A percentile compares a stretch with the other conserved stretches of the same genome.
Evolutionary conservation across 108 stramenopile species (phyloP).

Genomic region (Cyclotella choctawhatcheeana): DNA sequence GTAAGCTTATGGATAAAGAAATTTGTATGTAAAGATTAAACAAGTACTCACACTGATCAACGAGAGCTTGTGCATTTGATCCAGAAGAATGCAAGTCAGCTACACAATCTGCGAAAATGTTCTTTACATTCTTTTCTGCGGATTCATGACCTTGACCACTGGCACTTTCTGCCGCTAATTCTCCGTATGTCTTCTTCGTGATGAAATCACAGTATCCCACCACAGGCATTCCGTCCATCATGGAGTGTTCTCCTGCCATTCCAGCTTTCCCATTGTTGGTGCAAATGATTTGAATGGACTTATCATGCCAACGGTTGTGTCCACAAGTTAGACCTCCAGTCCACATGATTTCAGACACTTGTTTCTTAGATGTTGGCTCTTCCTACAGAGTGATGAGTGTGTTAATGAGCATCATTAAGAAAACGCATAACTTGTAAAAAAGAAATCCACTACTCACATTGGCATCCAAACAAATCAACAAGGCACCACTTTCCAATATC

Average conservation of each 20-base stretch:
- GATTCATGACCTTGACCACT: constrained; percentile 24
- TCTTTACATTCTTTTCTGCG: constrained; percentile 53
- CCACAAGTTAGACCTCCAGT: constrained; percentile 58
- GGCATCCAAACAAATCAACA: constrained; percentile 83
- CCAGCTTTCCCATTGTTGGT: constrained; percentile 88
- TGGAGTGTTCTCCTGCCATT: constrained; percentile 84
- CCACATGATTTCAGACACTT: constrained; percentile 62
- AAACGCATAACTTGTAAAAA: not conserved
- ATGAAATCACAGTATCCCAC: constrained; percentile 70
- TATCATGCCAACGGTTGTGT: constrained; percentile 89
- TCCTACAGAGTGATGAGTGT: constrained; percentile 16
- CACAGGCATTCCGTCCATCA: constrained; percentile 94
- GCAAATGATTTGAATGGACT: constrained; percentile 85
- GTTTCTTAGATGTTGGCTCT: constrained; percentile 60
- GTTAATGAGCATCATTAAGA: too few relatives aligned
- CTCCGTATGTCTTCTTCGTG: constrained; percentile 60
- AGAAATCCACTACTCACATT: constrained; percentile 18
- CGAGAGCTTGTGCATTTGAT: constrained; percentile 32
- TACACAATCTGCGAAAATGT: constrained; percentile 62
- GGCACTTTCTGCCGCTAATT: constrained; percentile 37
- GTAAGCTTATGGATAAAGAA: too few relatives aligned
- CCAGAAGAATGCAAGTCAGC: constrained; percentile 34
- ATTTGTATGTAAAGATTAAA: not conserved
- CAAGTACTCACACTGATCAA: constrained; percentile 25
- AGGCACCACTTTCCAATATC: constrained; percentile 75